Evolutionary conservation across 768 basidiomycete species (phyloP), one percentile per base, ranked within the genome.

Genomic region (Suillus plorans): DNA sequence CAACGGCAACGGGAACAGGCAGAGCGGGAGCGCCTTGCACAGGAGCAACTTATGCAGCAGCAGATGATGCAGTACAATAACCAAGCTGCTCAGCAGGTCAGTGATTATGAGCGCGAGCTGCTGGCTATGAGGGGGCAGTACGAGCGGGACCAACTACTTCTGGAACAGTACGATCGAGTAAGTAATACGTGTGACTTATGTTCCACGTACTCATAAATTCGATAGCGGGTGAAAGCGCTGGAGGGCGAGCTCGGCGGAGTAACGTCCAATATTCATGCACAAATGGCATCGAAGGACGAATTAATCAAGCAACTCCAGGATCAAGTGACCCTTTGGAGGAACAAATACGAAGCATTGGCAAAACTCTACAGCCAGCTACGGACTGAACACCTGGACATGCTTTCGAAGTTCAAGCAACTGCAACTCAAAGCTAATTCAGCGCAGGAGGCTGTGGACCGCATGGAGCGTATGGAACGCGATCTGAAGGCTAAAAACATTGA

Each of bases 401-500:
- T 99, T 61, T 86, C 91, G 68, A 98, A 97, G 79, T 96, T 92
- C 84, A 99, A 99, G 81, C 90, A 92, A 69, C 86, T 98, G 85
- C 96, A 99, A 74, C 85, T 99, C 67, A 98, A 97, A 76, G 97
- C 97, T 20, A 97, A 96, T 73, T 97, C 96, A 42, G 96, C 97
- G 0, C 97, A 99, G 76, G 97, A 99, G 77, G 93, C 96, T 36
- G 91, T 99, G 53, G 97, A 99, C 76, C 89, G 89, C 69, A 98
- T 99, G 95, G 97, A 99, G 77, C 84, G 96, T 64, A 99, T 99
- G 95, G 97, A 99, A 75, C 84, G 95, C 41, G 97, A 99, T 74
- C 81, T 99, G 70, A 99, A 99, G 80, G 84, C 93, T n/a, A 99
- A 99, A 85, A 99, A 98, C 73, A 78, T 99, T 63, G 97, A 99